Percentiles rank a stretch among this genome's conserved stretches.
Conservation (phyloP, 2,329 filamentous ascomycete genomes). For the Calycina marina region DNA sequence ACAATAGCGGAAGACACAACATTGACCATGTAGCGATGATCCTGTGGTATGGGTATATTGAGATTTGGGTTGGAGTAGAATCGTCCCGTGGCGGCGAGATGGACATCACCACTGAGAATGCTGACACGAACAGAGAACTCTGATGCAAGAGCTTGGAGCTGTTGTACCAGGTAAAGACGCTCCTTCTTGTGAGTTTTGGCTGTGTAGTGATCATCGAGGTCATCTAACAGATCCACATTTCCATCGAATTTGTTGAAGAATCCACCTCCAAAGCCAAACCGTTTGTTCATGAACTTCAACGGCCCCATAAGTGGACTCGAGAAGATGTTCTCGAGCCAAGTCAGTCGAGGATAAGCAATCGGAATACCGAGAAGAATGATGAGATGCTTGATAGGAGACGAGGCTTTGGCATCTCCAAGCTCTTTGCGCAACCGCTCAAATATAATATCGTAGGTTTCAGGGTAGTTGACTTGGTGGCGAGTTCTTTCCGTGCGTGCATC, state of each 20-base stretch:
- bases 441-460: slow-evolving; percentile 74
- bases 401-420: slow-evolving; percentile 49
- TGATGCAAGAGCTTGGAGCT: slow-evolving; percentile 69
- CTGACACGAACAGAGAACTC: slow-evolving; percentile 83
- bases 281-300: slow-evolving; percentile 76
- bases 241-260: slow-evolving; percentile 94
- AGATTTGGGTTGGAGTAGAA: slow-evolving; percentile 86
- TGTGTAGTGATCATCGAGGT: slow-evolving; percentile 92
- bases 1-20: slow-evolving; percentile 90
- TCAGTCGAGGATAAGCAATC: slow-evolving; percentile 75
- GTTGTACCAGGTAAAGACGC: slow-evolving; percentile 61
- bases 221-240: slow-evolving; percentile 81
- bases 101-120: slow-evolving; percentile 87
- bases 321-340: slow-evolving; percentile 93
- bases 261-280: slow-evolving; percentile 71
- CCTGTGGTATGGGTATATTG: slow-evolving; percentile 60
- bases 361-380: slow-evolving; percentile 79
- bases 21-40: slow-evolving; percentile 92
- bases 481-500: slow-evolving; percentile 93
- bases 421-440: slow-evolving; percentile 65
- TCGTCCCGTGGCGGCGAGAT: slow-evolving; percentile 78
- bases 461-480: slow-evolving; percentile 86
- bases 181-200: slow-evolving; percentile 83
- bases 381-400: slow-evolving; percentile 71
- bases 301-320: slow-evolving; percentile 75